Base-by-base conservation (phyloP, 768 basidiomycete species). In the Tricholoma terreum region DNA sequence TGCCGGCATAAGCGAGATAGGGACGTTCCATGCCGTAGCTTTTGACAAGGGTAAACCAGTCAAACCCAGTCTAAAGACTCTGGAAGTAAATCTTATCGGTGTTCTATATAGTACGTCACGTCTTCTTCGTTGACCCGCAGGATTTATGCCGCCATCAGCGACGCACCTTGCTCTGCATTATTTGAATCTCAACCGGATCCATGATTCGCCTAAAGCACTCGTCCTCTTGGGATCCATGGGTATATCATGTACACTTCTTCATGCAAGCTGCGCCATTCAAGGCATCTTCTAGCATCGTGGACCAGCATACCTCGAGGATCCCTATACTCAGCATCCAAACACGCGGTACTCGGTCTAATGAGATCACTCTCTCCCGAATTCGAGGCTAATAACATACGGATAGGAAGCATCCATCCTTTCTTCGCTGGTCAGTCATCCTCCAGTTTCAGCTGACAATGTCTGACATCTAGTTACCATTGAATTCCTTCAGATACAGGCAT, bases 211-310 rank as follows among this genome's bases (percentile, higher is more conserved):
- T 34, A 85, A 84, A 60, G 67, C 81, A 5, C 58, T 85, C 45
- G 71, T 84, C 24, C 65, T 85, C 12, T 73, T 83, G 34, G 83
- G 83, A 12, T 84, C 83, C 19, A 77, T 86, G 68, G 80, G 82
- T 80, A 54, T 9, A 69, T 58, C 14, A 27, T 14, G 24, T 40
- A 31, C 21, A 38, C 45, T 36, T 48, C 12, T 22, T 57, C 38
- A 27, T 30, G 27, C 22, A 34, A 22, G 34, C 34, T 38, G 21
- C 48, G 33, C 17, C 21, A 10, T 22, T 49, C 40, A 31, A 49
- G 46, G 50, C 15, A 53, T 40, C 36, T 38, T 50, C 33, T 52
- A 83, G 82, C 84, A 34, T 84, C 82, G 21, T 83, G 82, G 79
- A 36, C 66, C 34, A 72, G 71, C 0, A 70, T 84, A 24, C 77